Evolutionary conservation across 768 basidiomycete genomes (phyloP).

Genomic region (Suillus clintonianus): DNA sequence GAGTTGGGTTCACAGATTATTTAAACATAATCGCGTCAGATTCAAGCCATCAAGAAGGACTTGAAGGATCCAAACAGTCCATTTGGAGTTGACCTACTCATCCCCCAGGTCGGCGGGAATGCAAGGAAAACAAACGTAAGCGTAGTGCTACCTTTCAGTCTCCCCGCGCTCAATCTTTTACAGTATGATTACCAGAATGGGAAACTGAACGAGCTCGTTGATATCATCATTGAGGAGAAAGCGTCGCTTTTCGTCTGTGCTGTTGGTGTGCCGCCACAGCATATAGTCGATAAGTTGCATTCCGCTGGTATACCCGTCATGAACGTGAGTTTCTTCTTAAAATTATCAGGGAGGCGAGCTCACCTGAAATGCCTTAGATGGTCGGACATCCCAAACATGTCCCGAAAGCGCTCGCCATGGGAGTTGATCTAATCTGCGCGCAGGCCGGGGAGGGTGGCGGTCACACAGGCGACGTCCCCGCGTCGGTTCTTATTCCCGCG

Average conservation of each 20-base stretch:
- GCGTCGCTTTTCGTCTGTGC: constrained; percentile 88
- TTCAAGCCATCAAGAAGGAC: constrained; percentile 69
- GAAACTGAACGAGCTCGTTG: constrained; percentile 76
- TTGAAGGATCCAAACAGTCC: constrained; percentile 75
- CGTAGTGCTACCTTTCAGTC: background rate
- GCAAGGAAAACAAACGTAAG: constrained; percentile 90
- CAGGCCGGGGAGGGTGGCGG: constrained; percentile 93
- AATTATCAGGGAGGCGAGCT: background rate
- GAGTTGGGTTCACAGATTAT: constrained; percentile 10
- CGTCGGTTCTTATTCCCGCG: constrained; percentile 86
- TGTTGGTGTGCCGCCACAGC: constrained; percentile 82
- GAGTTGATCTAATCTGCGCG: constrained; percentile 92
- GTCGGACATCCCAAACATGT: constrained; percentile 95
- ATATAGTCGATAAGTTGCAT: constrained; percentile 81
- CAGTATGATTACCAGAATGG: constrained; percentile 91
- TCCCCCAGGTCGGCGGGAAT: constrained; percentile 84
- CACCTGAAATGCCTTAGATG: constrained; percentile 47
- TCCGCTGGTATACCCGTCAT: constrained; percentile 83
- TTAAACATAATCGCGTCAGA: constrained; percentile 42
- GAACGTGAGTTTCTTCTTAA: constrained; percentile 55
- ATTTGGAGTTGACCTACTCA: constrained; percentile 89
- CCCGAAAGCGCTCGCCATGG: constrained; percentile 74
- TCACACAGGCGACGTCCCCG: constrained; percentile 82
- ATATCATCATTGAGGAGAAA: constrained; percentile 93
- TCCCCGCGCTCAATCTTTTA: background rate